Percentiles rank a stretch among this genome's conserved stretches.
These are phyloP conservation scores for Immersiporthe knoxdaviesiana DNA, from an alignment of 2,329 filamentous ascomycete genomes.

Conservation along the genomic window DNA sequence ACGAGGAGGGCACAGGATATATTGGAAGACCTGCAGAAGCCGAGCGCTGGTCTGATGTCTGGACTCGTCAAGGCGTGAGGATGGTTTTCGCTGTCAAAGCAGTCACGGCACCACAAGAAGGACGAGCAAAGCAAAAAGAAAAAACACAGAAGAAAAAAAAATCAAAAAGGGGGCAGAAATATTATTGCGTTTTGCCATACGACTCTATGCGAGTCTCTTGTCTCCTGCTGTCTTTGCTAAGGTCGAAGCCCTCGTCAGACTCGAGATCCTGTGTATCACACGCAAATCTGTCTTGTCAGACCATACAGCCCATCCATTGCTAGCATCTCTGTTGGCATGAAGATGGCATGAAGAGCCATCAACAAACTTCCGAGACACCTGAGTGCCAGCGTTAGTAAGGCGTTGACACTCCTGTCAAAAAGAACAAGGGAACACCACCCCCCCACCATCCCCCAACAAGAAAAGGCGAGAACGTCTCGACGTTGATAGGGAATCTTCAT, in stretches of 20 bases:
- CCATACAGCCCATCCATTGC: background rate
- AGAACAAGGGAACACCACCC: too few species aligned
- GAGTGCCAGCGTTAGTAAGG: background rate
- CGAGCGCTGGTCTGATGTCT: slow-evolving; percentile 9
- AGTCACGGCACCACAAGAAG: background rate
- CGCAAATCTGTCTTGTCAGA: background rate
- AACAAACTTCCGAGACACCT: background rate
- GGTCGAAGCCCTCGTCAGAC: background rate
- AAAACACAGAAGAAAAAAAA: background rate
- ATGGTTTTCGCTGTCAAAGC: background rate
- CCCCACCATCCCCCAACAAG: too few species aligned
- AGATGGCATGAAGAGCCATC: too few species aligned
- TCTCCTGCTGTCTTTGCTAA: background rate
- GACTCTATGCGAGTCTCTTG: background rate
- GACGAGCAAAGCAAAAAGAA: background rate
- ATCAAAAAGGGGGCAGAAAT: background rate
- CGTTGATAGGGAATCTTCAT: too few species aligned
- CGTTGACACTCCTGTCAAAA: too few species aligned
- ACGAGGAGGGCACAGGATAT: slow-evolving; percentile 55
- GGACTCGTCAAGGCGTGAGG: slow-evolving; percentile 29
- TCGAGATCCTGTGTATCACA: too few species aligned
- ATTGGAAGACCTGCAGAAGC: slow-evolving; percentile 49
- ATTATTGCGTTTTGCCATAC: background rate
- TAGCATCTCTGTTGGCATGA: background rate
- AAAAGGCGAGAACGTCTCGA: too few species aligned